phyloP scores from a whole-genome alignment of 495 filamentous ascomycete genomes.

The Lophiostoma macrostomum region DNA sequence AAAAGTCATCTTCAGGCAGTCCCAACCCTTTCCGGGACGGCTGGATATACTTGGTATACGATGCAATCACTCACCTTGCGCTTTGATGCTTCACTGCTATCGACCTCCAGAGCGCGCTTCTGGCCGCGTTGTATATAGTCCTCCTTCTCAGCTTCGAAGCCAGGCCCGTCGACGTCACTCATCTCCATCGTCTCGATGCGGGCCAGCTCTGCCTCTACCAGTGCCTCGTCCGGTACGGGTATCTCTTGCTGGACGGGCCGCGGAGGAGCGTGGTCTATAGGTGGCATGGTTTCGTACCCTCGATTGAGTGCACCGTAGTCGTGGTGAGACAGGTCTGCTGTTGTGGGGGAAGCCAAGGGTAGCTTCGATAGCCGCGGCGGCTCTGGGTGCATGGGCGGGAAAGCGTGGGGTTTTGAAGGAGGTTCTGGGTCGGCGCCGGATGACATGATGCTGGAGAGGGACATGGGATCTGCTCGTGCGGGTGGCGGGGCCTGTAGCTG shows the following conservation, averaged over 20 bases:
- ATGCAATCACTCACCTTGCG: conserved; percentile 33
- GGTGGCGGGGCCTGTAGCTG: conserved; percentile 23
- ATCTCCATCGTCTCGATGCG: conserved; percentile 65
- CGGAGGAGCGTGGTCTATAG: conserved; percentile 39
- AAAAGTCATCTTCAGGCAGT: too few relatives aligned
- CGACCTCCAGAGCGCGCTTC: conserved; percentile 51
- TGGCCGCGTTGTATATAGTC: conserved; percentile 51
- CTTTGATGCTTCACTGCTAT: conserved; percentile 26
- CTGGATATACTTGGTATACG: not conserved
- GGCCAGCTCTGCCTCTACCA: conserved; percentile 61
- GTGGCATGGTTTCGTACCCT: conserved; percentile 16
- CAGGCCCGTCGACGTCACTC: conserved; percentile 63
- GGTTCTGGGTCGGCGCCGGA: conserved; percentile 57
- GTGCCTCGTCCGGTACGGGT: conserved; percentile 54
- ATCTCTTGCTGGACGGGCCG: conserved; percentile 42
- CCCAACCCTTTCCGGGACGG: too few relatives aligned
- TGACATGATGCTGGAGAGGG: conserved; percentile 85
- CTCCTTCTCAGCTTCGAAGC: conserved; percentile 57
- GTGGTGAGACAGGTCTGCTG: conserved; percentile 20
- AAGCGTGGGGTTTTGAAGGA: conserved; percentile 46
- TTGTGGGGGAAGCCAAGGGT: conserved; percentile 43
- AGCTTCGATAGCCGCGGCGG: conserved; percentile 27
- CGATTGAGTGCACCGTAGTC: conserved; percentile 5
- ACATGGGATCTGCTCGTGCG: conserved; percentile 67
- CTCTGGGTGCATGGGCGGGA: conserved; percentile 26